Evolutionary conservation across 305 asterid genomes (phyloP).

Genomic region (Fraxinus velutina): DNA sequence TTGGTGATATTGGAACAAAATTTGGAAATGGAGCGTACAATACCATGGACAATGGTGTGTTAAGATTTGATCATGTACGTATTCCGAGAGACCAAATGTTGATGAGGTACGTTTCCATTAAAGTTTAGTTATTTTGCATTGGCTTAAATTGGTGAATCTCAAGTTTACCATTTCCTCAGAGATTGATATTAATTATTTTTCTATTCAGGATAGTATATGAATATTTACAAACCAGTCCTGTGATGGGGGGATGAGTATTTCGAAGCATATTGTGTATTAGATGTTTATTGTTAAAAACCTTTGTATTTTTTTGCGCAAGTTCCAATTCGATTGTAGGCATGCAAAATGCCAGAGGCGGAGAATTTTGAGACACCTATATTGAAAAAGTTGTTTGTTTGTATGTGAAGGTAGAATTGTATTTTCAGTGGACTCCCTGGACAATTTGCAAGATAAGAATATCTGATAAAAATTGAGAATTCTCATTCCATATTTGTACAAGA

Average conservation of each 20-base stretch:
- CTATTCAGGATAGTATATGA: background rate
- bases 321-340: background rate
- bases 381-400: background rate
- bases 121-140: slow-evolving; percentile 11
- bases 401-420: background rate
- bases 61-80: slow-evolving; percentile 83
- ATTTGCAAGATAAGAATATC: background rate
- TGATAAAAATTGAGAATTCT: background rate
- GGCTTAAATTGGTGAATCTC: background rate
- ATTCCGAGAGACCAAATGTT: slow-evolving; percentile 96
- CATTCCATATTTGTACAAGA: background rate
- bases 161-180: background rate
- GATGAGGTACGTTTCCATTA: slow-evolving; percentile 60
- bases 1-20: slow-evolving; percentile 97
- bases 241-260: background rate
- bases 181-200: background rate
- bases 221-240: background rate
- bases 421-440: background rate
- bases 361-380: background rate
- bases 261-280: background rate
- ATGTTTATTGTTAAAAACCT: background rate
- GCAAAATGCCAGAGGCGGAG: background rate
- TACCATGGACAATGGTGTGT: slow-evolving; percentile 94
- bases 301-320: background rate
- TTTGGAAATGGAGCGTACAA: slow-evolving; percentile 98